Evolutionary conservation across 148 eudicot species (phyloP).

Genomic region (Limonium bicolor): DNA sequence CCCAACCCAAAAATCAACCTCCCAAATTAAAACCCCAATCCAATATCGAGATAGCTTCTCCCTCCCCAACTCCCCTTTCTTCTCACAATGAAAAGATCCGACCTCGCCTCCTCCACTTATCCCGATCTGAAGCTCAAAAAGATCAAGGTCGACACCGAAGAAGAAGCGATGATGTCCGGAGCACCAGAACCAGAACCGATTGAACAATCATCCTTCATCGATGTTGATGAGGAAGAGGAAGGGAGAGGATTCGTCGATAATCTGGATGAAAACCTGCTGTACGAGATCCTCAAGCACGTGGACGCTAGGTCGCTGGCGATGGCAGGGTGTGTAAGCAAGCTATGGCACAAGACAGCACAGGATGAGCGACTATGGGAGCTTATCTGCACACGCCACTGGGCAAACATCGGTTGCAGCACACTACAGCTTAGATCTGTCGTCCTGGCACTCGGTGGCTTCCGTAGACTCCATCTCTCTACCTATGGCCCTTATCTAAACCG

Average conservation of each 20-base stretch:
- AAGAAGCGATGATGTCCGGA: no score
- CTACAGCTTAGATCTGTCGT: conserved; percentile 69
- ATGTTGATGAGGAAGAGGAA: conserved; percentile 8
- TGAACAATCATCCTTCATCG: no score
- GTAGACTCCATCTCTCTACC: conserved; percentile 47
- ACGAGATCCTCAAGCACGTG: conserved; percentile 63
- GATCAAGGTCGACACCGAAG: conserved; percentile 8
- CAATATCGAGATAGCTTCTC: background rate
- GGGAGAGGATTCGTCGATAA: conserved; percentile 10
- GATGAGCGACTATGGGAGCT: conserved; percentile 92
- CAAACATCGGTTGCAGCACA: conserved; percentile 22
- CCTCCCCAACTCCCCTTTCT: background rate
- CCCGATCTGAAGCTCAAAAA: conserved; percentile 13
- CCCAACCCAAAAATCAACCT: background rate
- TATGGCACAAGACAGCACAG: conserved; percentile 49
- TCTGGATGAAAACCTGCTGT: conserved; percentile 54
- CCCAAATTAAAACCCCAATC: background rate
- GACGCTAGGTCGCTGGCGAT: conserved; percentile 56
- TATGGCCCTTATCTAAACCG: conserved; percentile 45
- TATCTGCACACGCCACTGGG: conserved; percentile 58
- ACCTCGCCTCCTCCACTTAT: background rate
- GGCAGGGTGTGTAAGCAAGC: conserved; percentile 49
- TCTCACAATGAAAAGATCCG: conserved; percentile 19
- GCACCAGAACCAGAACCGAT: background rate
- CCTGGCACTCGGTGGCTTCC: conserved; percentile 74